Base-by-base conservation (phyloP, 345 rosid genomes). In the Citrus glauca region DNA sequence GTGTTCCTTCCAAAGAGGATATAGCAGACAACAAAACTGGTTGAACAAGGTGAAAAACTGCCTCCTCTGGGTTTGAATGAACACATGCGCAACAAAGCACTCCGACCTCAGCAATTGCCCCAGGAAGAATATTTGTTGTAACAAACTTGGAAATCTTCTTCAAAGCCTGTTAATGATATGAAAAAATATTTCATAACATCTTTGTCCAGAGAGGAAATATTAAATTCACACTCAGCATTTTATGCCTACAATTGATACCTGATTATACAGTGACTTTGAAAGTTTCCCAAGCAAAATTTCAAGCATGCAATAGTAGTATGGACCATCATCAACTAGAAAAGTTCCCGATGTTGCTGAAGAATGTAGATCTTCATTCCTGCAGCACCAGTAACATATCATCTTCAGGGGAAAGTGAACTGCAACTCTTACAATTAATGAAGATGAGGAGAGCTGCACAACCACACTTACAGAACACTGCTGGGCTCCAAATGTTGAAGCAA, bases 101-200 rank as follows among this genome's bases (percentile, higher is more conserved):
- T 81, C 99, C 99, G 78, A 96, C 97, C 89, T 96, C 99, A 9
- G 99, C 98, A 84, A 96, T 83, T 81, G 99, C 98, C 79, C 99
- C 99, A 69, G 98, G 99, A 84, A 96, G 99, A 86, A 96, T 92
- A 83, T 88, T 96, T 81, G 95, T 87, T 83, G 82, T 85, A 48
- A 96, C 97, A 85, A 96, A 96, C 87, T 96, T 96, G 53, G 99
- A 88, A 82, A 96, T 92, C 86, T 94, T 94, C 88, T 87, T 92
- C 88, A 96, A 85, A 75, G 97, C 99, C 99, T 96, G 91, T 82
- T 66, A 79, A 64, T 32, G 69, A 79, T 74, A 63, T 35, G 77
- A 69, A 24, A 33, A 71, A 78, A 61, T n/a, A 20, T 28, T 77
- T 77, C 62, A 77, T n/a, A 63, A 57, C 35, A 68, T 77, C 57